phyloP scores from a whole-genome alignment of 495 filamentous ascomycete genomes.

The Penicilliopsis zonata region DNA sequence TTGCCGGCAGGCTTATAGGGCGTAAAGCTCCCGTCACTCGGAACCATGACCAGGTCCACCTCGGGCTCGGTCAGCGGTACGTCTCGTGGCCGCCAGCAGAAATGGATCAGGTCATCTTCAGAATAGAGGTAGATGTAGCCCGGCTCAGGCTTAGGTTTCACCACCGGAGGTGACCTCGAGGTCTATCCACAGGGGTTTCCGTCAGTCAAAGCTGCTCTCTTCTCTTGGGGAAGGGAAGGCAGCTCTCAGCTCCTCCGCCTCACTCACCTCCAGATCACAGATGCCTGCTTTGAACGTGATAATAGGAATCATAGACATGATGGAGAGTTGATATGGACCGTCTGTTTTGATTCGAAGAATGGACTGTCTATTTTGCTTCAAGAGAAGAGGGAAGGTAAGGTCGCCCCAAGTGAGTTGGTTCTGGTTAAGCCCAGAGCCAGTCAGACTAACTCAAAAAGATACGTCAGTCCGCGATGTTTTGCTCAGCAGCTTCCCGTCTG shows the following conservation, averaged over 20 bases:
- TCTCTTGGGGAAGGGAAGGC: too few relatives aligned
- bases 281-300: conserved; percentile 96
- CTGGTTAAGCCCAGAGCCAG: too few relatives aligned
- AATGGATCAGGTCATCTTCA: conserved; percentile 91
- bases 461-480: conserved; percentile 26
- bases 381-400: too few relatives aligned
- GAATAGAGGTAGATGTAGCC: conserved; percentile 91
- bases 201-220: too few relatives aligned
- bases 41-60: conserved; percentile 79
- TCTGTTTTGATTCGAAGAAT: neutral
- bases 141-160: conserved; percentile 55
- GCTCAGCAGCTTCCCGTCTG: conserved; percentile 15
- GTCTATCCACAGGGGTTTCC: too few relatives aligned
- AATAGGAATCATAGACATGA: conserved; percentile 71
- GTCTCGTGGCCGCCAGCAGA: conserved; percentile 80
- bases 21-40: conserved; percentile 73
- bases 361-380: too few relatives aligned
- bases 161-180: conserved; percentile 47
- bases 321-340: conserved; percentile 4
- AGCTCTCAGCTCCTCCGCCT: too few relatives aligned
- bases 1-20: conserved; percentile 56
- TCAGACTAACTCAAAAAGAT: too few relatives aligned
- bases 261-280: conserved; percentile 74
- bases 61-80: conserved; percentile 55
- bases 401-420: too few relatives aligned